Evolutionary conservation across 2,329 filamentous ascomycete species (phyloP), one percentile per base, ranked within the genome.

Genomic region (Didymella sp.): DNA sequence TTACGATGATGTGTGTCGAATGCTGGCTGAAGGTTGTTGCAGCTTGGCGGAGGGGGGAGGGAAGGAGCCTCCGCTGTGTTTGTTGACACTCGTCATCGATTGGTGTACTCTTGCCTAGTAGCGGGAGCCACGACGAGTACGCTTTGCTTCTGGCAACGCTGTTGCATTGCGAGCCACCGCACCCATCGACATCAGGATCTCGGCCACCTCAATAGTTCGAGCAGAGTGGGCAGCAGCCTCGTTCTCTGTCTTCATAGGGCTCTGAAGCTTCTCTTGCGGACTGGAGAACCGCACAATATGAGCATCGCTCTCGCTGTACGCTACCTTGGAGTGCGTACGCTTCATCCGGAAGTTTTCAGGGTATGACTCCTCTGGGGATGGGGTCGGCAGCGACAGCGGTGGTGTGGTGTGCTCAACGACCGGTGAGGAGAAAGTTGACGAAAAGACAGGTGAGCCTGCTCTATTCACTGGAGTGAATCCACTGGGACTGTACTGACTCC

Each of bases 381-480:
- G 67, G 0, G 66, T 66, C 4, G 64, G 62, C 22, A 57, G 40
- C 22, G 54, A 46, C 15, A 59, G 43, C 1, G 27, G 47, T 19
- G 50, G 56, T 25, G 43, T 51, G 11, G 56, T 55, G 8, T 47
- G 42, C 2, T 35, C 21, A 46, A 45, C 28, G 21, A 47, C 41
- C 8, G 66, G 63, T 6, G 66, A 65, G 38, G 58, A 50, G 27
- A 56, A 11, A 15, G 33, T 48, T 13, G 51, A 40, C 30, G 54
- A 45, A 19, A 48, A 48, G 21, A 53, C 59, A 21, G 66, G 52
- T 1, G 66, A 68, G 7, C 59, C 55, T 21, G 57, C 58, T 38
- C 71, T 70, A 46, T 82, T 82, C 46, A 80, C 68, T 0, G 78
- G 71, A 76, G 82, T 35, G 63, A 58, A 63, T 2, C n/a, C 15